Evolutionary conservation across 106 monocot genomes (phyloP), one percentile per base, ranked within the genome.

Genomic region (Dioscorea alata): DNA sequence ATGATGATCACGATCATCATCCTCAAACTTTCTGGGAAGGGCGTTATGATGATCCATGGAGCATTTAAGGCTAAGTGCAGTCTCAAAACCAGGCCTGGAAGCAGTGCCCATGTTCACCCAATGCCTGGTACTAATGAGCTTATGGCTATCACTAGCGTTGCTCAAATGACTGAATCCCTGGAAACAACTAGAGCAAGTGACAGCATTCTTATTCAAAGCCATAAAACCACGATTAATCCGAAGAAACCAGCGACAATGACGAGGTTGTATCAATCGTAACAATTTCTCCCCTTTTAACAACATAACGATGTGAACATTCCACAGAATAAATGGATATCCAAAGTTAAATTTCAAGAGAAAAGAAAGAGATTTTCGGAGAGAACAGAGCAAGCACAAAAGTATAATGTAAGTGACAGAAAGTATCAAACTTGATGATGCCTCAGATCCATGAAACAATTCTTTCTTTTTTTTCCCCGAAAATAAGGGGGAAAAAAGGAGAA

Each of bases 31-130:
- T 48, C 71, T 59, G 50, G 53, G 35, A 63, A 73, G 49, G 18
- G 67, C 61, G 35, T 80, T 64, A 57, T 64, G 59, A 23, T 52
- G 74, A 76, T 82, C 73, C 71, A 79, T 66, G 59, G 73, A 80
- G 33, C 84, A 49, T 72, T 20, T 84, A 66, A 80, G 72, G 49
- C 80, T 84, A 78, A 82, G 71, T 4, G 49, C 71, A 60, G 23
- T 63, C 13, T 6, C 18, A 9, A 33, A 35, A 67, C 3, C 25
- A 18, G 21, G 28, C 34, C 54, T 42, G 9, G 34, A 34, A 34
- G 42, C 42, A 42, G 42, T 13, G 14, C 23, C 18, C 19, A 16
- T 19, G 12, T 50, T 66, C 15, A 35, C 20, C 22, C 48, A 60
- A 28, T 52, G 25, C 50, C 22, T 42, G 9, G 6, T 50, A 1